Conservation (phyloP, 2,329 filamentous ascomycete genomes). For the Exophiala sideris region DNA sequence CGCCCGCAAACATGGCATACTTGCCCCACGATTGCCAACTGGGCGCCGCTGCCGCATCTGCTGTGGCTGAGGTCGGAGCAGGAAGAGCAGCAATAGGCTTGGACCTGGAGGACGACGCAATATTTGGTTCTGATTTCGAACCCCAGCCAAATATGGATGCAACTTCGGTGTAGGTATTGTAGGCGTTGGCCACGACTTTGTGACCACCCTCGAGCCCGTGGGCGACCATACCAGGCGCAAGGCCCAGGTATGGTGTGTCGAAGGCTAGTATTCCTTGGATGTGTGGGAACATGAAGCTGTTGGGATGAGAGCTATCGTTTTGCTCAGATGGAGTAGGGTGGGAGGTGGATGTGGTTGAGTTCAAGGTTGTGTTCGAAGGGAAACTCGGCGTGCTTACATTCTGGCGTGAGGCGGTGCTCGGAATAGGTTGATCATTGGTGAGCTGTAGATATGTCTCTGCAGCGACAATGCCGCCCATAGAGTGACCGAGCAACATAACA, state of each 20-base stretch:
- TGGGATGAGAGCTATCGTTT: conserved; percentile 21
- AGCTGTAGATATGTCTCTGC: conserved; percentile 81
- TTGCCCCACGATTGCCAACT: conserved; percentile 79
- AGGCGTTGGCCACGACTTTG: conserved; percentile 66
- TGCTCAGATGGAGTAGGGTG: conserved; percentile 18
- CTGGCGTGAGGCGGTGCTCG: conserved; percentile 32
- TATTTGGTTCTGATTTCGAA: conserved; percentile 29
- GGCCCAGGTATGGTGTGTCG: conserved; percentile 76
- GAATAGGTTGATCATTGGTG: conserved; percentile 59
- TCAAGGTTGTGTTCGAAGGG: conserved; percentile 26
- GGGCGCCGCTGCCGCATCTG: conserved; percentile 46
- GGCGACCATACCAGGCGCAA: conserved; percentile 49
- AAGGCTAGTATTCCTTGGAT: conserved; percentile 88
- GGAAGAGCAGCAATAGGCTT: conserved; percentile 29
- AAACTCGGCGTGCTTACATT: conserved; percentile 25
- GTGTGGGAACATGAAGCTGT: conserved; percentile 80
- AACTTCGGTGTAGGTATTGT: conserved; percentile 65
- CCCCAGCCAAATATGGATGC: conserved; percentile 60
- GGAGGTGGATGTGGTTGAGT: conserved; percentile 24
- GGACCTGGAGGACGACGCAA: conserved; percentile 20
- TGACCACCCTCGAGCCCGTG: conserved; percentile 77
- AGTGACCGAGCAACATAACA: conserved; percentile 79
- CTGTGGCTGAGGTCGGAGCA: conserved; percentile 31
- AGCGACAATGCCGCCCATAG: conserved; percentile 90
- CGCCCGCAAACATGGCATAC: conserved; percentile 80